Base-by-base conservation (phyloP, 2,329 filamentous ascomycete species). In the Blastomyces parvus region DNA sequence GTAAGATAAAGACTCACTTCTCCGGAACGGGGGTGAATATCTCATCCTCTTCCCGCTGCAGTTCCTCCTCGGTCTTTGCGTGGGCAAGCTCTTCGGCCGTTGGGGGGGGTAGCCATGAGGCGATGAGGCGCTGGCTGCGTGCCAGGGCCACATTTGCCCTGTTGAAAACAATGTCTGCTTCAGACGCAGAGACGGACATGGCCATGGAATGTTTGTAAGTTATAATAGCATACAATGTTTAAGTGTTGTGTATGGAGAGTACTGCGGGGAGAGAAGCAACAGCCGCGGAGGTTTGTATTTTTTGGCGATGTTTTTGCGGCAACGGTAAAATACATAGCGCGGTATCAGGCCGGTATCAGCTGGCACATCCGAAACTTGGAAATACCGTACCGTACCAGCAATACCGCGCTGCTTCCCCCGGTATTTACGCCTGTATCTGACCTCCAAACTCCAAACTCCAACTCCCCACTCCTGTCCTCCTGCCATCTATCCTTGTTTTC, bases 91-190 rank as follows among this genome's bases (percentile, higher is more conserved):
- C 76, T 27, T 76, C 72, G n/a, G 72, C 63, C 6, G 77, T 71
- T 63, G 74, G 76, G n/a, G 80, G 72, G 14, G 82, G 81, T 38
- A 86, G 78, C 81, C 82, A 83, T 66, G 83, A 84, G 60, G 81
- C 77, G 64, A 86, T 75, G 22, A 84, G 74, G 42, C 79, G 79
- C 66, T 84, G 82, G 60, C 78, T 80, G 62, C 81, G 80, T 7
- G 83, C 82, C 11, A 84, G 73, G 3, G 78, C 78, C 57, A 86
- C 77, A 65, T 79, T 83, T 40, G 82, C 76, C 61, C 78, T 76
- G 68, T 84, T 85, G 61, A 82, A 78, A 59, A 86, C 78, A 48
- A 85, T 75, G 66, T 85, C 83, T 52, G 80, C 80, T 64, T 82
- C 80, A 22, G 62, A 64, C 66, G 72, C 73, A n/a, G 73, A 71